Conservation (phyloP, 768 basidiomycete species). For the Cytidiella melzeri region DNA sequence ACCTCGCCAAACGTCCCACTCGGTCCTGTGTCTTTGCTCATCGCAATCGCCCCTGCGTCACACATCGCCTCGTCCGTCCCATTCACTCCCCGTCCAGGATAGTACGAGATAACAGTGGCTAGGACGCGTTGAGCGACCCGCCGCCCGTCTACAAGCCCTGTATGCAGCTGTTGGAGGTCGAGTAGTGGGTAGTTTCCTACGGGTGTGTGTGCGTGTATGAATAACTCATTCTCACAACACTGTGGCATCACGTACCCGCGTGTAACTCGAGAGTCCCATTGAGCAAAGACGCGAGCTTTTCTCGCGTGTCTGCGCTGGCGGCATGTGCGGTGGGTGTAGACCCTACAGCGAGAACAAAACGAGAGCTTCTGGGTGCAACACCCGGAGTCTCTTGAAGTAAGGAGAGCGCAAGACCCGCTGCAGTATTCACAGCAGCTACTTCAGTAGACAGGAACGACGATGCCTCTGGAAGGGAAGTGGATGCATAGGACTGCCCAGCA, state of each 20-base stretch:
- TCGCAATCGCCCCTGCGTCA: constrained; percentile 80
- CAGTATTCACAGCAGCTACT: constrained; percentile 61
- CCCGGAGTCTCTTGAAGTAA: constrained; percentile 35
- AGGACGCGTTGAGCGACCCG: constrained; percentile 64
- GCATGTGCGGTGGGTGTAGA: constrained; percentile 88
- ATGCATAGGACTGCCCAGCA: constrained; percentile 71
- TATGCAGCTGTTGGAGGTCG: constrained; percentile 81
- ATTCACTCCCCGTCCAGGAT: constrained; percentile 57
- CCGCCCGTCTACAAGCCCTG: constrained; percentile 49
- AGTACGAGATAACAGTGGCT: constrained; percentile 73
- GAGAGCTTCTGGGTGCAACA: constrained; percentile 29
- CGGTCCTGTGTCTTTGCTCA: constrained; percentile 82
- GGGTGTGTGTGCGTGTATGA: not conserved
- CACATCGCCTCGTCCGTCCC: constrained; percentile 71
- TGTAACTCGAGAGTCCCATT: constrained; percentile 68
- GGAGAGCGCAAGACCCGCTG: constrained; percentile 50
- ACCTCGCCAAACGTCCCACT: constrained; percentile 69
- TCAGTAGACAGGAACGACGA: constrained; percentile 62
- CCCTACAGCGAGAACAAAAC: constrained; percentile 74
- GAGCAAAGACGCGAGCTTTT: constrained; percentile 39
- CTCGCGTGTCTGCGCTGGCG: constrained; percentile 47
- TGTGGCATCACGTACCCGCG: constrained; percentile 43
- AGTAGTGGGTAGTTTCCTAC: constrained; percentile 76
- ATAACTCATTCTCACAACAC: not conserved
- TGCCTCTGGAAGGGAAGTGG: constrained; percentile 61